These are phyloP conservation scores for Clonostachys rosea DNA, from an alignment of 2,329 filamentous ascomycete species.

Conservation along the genomic window DNA sequence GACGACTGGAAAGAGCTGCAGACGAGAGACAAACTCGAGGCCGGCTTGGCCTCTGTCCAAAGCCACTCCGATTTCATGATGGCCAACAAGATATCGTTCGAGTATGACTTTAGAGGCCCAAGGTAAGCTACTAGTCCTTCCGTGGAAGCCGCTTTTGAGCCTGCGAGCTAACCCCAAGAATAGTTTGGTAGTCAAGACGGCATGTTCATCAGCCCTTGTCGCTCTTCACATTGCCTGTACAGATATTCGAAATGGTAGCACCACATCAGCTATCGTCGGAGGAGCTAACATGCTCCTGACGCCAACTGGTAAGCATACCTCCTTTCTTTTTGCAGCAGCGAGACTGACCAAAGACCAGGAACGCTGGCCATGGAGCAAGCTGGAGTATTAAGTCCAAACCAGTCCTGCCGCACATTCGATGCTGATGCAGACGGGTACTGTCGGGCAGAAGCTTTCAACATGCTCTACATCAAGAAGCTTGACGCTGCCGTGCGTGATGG, in stretches of 20 bases:
- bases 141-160: too few relatives aligned
- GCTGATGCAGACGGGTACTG: constrained; percentile 37
- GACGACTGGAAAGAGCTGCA: constrained; percentile 18
- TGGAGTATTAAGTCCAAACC: constrained; percentile 16
- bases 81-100: background rate
- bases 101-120: background rate
- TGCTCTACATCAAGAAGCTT: constrained; percentile 35
- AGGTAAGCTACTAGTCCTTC: background rate
- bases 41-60: too few relatives aligned
- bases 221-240: constrained; percentile 1
- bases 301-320: background rate
- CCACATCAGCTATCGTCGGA: background rate
- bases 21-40: constrained; percentile 6
- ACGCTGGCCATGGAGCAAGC: constrained; percentile 11
- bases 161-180: background rate
- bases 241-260: background rate
- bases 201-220: constrained; percentile 1
- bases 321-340: too few relatives aligned
- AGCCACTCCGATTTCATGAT: background rate
- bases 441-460: constrained; percentile 35
- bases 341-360: too few relatives aligned
- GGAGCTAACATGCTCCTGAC: constrained; percentile 1
- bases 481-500: constrained; percentile 35
- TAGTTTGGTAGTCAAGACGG: constrained; percentile 1
- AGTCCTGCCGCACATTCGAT: constrained; percentile 25